Evolutionary conservation across 208 protist species (phyloP), one percentile per base, ranked within the genome.

Genomic region (Phytomonas serpens): DNA sequence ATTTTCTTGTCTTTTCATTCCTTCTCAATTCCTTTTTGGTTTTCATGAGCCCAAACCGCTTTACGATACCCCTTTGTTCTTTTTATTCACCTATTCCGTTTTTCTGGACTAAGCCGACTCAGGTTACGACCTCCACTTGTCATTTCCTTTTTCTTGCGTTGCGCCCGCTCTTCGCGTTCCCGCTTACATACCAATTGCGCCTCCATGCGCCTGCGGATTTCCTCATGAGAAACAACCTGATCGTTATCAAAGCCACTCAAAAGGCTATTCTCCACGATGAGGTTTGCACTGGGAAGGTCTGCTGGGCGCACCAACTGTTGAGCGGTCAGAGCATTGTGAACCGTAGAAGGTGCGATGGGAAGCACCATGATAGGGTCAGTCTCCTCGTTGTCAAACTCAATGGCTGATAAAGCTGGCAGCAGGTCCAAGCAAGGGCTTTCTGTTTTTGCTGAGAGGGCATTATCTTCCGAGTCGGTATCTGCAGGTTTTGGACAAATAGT

Each of bases 121-220:
- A 27, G 65, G 36, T 63, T 69, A 67, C 61, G 66, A 65, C 65
- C 61, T 61, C 30, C 64, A 61, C 33, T 76, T 61, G 33, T 31
- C 38, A 66, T 16, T 19, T 83, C 68, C 66, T 92, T 83, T 76
- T 88, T 91, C 37, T 80, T 73, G 38, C 86, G 81, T 69, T 79
- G 78, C 61, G 78, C 84, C 30, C 87, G 83, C 71, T 97, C 89
- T 69, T 97, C 88, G 10, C 87, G 87, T 51, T 93, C 87, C 47
- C 89, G 89, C 78, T 87, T 90, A 27, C 77, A 69, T 10, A 83
- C 31, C 19, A 94, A 83, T 19, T 88, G 89, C 34, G 79, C 61
- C 80, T 94, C 87, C 87, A 96, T 92, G 81, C 94, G 87, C 65
- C 73, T 75, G 27, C 92, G 87, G 51, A 96, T 73, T 30, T 90